Base-by-base conservation (phyloP, 257 asterid genomes). In the Oldenlandia corymbosa region DNA sequence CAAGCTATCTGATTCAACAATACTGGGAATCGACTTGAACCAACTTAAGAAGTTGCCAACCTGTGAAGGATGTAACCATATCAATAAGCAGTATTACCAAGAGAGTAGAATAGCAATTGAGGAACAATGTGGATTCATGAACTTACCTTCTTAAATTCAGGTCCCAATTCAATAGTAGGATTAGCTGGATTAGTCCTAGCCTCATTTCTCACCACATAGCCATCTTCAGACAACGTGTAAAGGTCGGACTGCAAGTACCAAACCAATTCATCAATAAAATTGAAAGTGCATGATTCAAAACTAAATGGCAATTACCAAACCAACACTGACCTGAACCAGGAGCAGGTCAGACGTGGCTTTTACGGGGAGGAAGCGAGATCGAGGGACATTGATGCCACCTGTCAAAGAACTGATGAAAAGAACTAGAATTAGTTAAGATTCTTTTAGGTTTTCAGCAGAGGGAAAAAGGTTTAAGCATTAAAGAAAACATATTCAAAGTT, bases 361-460 rank as follows among this genome's bases (percentile, higher is more conserved):
- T 36, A 89, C 99, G 0, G 99, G 99, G 73, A 93, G 97, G 87
- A 93, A 93, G 20, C 99, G 95, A 10, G 96, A 84, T 3, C 99
- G 94, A 14, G 99, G 99, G 75, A 83, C 99, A 71, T 93, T 93
- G 60, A 74, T 74, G 31, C 99, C 99, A 79, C 90, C 71, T 77
- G 71, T 93, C 95, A 68, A 90, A 93, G 86, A 93, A 90, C 97
- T 93, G 78, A 42, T 11, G 23, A 56, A 10, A 60, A 26, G 10
- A 14, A 39, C 4, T 31, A 41, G 16, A 57, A 18, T 34, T 27
- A 31, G 26, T 27, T 4, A n/a, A 49, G 37, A 23, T 37, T 5
- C 10, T 17, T 26, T 18, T 36, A 13, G 9, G 5, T 10, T 27
- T 41, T 21, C 16, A n/a, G n/a, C n/a, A n/a, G n/a, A n/a, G 26